Conservation (phyloP, 768 basidiomycete species). For the Tylopilus sp. region DNA sequence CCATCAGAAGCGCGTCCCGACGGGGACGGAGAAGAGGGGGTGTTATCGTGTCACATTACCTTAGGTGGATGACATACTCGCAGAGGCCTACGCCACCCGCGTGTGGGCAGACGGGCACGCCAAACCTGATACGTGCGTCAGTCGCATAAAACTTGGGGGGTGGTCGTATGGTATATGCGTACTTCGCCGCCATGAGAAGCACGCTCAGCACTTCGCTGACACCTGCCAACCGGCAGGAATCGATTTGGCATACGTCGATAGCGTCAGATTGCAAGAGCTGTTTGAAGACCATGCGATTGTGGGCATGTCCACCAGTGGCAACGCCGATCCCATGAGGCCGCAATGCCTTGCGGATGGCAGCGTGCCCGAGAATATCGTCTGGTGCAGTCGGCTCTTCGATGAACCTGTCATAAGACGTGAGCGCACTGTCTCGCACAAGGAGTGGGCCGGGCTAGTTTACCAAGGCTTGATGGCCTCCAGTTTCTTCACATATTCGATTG, state of each 20-base stretch:
- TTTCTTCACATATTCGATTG: constrained; percentile 85
- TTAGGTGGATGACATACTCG: constrained; percentile 88
- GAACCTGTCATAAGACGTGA: constrained; percentile 52
- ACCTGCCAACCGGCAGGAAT: constrained; percentile 90
- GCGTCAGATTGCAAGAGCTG: constrained; percentile 90
- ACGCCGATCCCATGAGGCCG: constrained; percentile 86
- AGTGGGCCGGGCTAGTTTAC: constrained; percentile 36
- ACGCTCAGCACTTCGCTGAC: constrained; percentile 95
- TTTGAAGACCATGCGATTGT: constrained; percentile 97
- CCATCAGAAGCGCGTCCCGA: neutral
- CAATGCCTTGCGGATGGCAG: constrained; percentile 77
- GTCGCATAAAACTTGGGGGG: neutral
- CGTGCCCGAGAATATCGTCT: constrained; percentile 90
- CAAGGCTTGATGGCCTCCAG: constrained; percentile 84
- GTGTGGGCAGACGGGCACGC: constrained; percentile 90
- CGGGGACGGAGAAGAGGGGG: neutral
- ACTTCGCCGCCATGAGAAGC: constrained; percentile 91
- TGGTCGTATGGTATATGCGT: constrained; percentile 16
- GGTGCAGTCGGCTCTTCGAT: constrained; percentile 97
- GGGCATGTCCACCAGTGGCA: constrained; percentile 95
- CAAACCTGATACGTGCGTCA: constrained; percentile 52
- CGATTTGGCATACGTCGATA: constrained; percentile 94
- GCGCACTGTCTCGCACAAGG: neutral
- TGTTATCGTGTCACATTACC: constrained; percentile 36
- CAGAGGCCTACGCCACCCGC: constrained; percentile 95